Conservation (phyloP, 2,329 filamentous ascomycete genomes). For the Huntiella omanensis region DNA sequence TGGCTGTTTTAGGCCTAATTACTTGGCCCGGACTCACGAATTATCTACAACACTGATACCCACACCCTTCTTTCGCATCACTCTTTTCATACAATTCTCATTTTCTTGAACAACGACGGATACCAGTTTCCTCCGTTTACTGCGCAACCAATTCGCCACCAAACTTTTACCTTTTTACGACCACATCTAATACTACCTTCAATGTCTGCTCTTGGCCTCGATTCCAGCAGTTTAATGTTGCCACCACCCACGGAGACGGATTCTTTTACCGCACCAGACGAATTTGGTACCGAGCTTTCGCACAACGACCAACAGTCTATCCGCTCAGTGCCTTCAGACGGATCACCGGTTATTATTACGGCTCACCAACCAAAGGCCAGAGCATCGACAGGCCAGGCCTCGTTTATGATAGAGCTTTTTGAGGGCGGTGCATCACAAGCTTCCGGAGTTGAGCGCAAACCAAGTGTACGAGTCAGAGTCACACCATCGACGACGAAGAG, state of each 20-base stretch:
- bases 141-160: too few relatives aligned
- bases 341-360: conserved; percentile 78
- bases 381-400: conserved; percentile 47
- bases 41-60: too few relatives aligned
- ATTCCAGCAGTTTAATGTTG: conserved; percentile 41
- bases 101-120: too few relatives aligned
- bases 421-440: conserved; percentile 37
- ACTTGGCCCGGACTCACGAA: too few relatives aligned
- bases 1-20: too few relatives aligned
- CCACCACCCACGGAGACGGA: conserved; percentile 56
- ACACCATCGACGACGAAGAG: conserved; percentile 33
- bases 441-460: conserved; percentile 45
- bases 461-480: conserved; percentile 62
- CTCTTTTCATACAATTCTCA: too few relatives aligned
- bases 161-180: too few relatives aligned
- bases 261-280: conserved; percentile 26
- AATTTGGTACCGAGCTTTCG: conserved; percentile 50
- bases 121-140: too few relatives aligned
- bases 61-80: too few relatives aligned
- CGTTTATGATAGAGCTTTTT: conserved; percentile 86
- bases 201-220: conserved; percentile 29
- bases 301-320: conserved; percentile 52
- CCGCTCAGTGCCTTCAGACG: conserved; percentile 70
- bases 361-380: conserved; percentile 27
- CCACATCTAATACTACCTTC: background rate